phyloP scores from a whole-genome alignment of 371 early-diverging fungal genomes.

The Mortierella sp. region DNA sequence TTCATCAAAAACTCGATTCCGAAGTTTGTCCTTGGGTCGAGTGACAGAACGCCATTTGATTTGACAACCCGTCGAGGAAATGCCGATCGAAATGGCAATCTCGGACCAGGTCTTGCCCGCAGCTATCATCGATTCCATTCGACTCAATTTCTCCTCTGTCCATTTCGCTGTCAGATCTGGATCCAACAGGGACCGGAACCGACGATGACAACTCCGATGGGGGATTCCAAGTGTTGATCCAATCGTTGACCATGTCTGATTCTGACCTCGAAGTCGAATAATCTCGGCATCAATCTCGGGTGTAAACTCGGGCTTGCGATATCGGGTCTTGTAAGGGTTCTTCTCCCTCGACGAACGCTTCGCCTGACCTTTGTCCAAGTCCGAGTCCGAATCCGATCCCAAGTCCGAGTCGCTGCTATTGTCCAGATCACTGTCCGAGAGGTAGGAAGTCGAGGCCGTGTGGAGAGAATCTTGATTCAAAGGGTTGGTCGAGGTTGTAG shows the following conservation, averaged over 20 bases:
- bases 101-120: slow-evolving; percentile 38
- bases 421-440: background rate
- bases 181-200: slow-evolving; percentile 18
- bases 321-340: background rate
- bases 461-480: background rate
- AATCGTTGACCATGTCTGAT: slow-evolving; percentile 29
- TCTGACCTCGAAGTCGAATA: slow-evolving; percentile 11
- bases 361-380: background rate
- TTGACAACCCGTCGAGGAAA: slow-evolving; percentile 15
- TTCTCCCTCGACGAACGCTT: background rate
- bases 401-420: background rate
- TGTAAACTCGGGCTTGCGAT: slow-evolving; percentile 26
- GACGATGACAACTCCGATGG: slow-evolving; percentile 38
- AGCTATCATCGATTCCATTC: slow-evolving; percentile 19
- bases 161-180: slow-evolving; percentile 16
- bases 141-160: slow-evolving; percentile 10
- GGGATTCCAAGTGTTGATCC: slow-evolving; percentile 32
- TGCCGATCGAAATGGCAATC: slow-evolving; percentile 12
- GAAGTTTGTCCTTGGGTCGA: slow-evolving; percentile 12
- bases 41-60: slow-evolving; percentile 21
- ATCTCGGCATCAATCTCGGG: slow-evolving; percentile 41
- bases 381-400: background rate
- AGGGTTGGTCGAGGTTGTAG: too few relatives aligned
- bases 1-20: slow-evolving; percentile 36
- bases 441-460: background rate